Conservation (phyloP, 257 asterid species). For the Fraxinus quadrangulata region DNA sequence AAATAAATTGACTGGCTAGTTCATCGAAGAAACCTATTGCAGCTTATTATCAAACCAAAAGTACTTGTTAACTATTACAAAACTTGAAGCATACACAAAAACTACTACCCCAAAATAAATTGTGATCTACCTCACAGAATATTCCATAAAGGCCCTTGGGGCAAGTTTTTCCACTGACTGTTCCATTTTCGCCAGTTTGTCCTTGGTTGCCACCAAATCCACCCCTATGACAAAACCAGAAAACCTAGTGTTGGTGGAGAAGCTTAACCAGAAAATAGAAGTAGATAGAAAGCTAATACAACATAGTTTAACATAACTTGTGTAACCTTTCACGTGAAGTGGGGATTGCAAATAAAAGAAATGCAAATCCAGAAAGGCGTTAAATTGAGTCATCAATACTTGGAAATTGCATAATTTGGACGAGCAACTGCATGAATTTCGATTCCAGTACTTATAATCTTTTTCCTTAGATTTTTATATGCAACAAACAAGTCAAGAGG, state of each 20-base stretch:
- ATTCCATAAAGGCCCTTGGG: conserved; percentile 93
- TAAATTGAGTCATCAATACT: conserved; percentile 2
- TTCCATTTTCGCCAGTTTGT: conserved; percentile 76
- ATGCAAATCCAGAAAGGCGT: neutral
- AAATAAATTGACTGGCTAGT: neutral
- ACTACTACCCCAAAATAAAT: conserved; percentile 17
- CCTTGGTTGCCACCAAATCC: conserved; percentile 77
- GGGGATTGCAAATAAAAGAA: neutral
- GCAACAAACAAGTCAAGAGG: neutral
- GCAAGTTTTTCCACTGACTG: conserved; percentile 90
- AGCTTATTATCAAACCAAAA: neutral
- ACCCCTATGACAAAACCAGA: conserved; percentile 58
- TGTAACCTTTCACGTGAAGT: conserved; percentile 1
- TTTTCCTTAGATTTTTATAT: neutral
- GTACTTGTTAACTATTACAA: neutral
- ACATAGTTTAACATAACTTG: neutral
- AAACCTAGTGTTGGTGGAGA: conserved; percentile 25
- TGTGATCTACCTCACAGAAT: conserved; percentile 69
- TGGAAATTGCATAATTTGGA: neutral
- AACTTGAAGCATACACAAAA: conserved; percentile 1
- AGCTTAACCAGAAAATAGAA: neutral
- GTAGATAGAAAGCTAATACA: neutral
- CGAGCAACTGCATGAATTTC: conserved; percentile 14
- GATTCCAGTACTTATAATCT: neutral
- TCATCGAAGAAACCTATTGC: neutral